phyloP scores from a whole-genome alignment of 352 stramenopile genomes.

The Phytopythium oedochilum region DNA sequence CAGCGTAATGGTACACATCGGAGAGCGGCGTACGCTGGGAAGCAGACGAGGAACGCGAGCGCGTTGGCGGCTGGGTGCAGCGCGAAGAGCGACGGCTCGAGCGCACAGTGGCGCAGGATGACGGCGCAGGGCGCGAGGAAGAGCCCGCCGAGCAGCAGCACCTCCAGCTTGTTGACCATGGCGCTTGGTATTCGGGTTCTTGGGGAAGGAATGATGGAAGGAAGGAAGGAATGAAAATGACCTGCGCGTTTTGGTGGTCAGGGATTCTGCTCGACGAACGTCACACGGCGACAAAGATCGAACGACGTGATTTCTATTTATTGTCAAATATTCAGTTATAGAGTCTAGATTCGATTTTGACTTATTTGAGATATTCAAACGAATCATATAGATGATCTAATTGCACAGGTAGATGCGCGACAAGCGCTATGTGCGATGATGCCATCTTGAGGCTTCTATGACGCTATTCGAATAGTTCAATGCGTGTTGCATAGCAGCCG shows the following conservation, averaged over 20 bases:
- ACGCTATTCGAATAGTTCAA: too few species aligned
- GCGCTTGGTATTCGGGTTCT: not conserved
- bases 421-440: not conserved
- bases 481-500: too few species aligned
- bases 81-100: slow-evolving; percentile 41
- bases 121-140: slow-evolving; percentile 38
- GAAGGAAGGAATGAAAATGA: not conserved
- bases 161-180: slow-evolving; percentile 55
- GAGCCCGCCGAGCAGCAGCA: slow-evolving; percentile 46
- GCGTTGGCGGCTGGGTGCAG: slow-evolving; percentile 59
- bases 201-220: not conserved
- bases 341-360: not conserved
- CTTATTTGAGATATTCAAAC: too few species aligned
- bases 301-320: too few species aligned
- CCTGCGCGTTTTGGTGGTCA: slow-evolving; percentile 7
- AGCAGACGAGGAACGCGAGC: slow-evolving; percentile 56
- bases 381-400: too few species aligned
- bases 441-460: not conserved
- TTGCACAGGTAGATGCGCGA: not conserved
- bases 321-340: not conserved
- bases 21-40: slow-evolving; percentile 30
- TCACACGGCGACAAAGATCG: not conserved
- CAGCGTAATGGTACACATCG: too few species aligned
- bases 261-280: not conserved
- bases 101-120: slow-evolving; percentile 35